Evolutionary conservation across 805 yeast species (phyloP).

Genomic region (Teunomyces kruisii): DNA sequence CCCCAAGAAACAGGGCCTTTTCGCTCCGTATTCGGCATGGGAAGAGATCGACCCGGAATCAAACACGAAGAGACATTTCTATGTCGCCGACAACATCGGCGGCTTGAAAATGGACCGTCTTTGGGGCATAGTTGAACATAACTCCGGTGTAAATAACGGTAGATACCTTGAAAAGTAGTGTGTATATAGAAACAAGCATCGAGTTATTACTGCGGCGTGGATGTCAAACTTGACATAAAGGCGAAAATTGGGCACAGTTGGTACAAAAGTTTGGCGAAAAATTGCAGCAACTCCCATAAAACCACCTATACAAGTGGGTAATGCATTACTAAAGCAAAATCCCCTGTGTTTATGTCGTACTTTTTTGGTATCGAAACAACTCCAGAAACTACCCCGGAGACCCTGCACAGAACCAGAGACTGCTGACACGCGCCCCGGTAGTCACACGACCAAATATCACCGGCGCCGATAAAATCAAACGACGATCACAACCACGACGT

Average conservation of each 20-base stretch:
- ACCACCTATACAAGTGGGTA: too few relatives aligned
- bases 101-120: conserved; percentile 82
- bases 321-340: too few relatives aligned
- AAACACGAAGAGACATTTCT: conserved; percentile 42
- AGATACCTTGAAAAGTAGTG: conserved; percentile 27
- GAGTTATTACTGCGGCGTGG: background rate
- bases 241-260: too few relatives aligned
- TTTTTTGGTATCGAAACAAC: too few relatives aligned
- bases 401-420: too few relatives aligned
- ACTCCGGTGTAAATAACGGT: conserved; percentile 68
- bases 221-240: too few relatives aligned
- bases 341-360: too few relatives aligned
- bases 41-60: conserved; percentile 37
- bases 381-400: background rate
- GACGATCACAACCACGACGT: background rate
- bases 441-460: conserved; percentile 2
- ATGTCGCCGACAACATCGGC: conserved; percentile 72
- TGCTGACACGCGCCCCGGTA: too few relatives aligned
- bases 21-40: conserved; percentile 35
- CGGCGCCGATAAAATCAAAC: background rate
- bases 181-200: background rate
- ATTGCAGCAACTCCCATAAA: too few relatives aligned
- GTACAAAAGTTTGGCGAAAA: too few relatives aligned
- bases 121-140: conserved; percentile 78
- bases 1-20: conserved; percentile 12